Evolutionary conservation across 2,329 filamentous ascomycete genomes (phyloP).

Genomic region (Biscogniauxia sp.): DNA sequence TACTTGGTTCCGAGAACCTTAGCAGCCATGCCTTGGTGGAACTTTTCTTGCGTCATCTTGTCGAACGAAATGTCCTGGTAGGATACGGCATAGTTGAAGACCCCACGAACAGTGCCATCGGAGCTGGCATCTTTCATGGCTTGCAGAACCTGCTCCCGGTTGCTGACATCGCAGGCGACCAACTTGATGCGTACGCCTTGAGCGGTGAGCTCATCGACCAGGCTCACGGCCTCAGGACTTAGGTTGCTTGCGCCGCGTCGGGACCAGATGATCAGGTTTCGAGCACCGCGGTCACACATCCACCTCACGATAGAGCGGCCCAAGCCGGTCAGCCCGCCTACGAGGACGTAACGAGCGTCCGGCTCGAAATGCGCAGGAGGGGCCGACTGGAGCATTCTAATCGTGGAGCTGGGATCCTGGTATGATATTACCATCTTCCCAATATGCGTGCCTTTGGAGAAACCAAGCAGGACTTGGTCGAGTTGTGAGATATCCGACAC

Average conservation of each 20-base stretch:
- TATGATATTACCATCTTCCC: slow-evolving; percentile 26
- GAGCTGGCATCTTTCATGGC: too few relatives aligned
- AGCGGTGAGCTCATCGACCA: background rate
- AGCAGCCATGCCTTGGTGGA: too few relatives aligned
- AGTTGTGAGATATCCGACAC: too few relatives aligned
- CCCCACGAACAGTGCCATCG: too few relatives aligned
- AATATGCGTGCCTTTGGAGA: slow-evolving; percentile 19
- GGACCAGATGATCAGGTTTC: slow-evolving; percentile 18
- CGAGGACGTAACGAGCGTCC: slow-evolving; percentile 21
- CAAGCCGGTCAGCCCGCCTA: slow-evolving; percentile 20
- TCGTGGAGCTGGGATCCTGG: slow-evolving; percentile 5
- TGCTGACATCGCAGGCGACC: background rate
- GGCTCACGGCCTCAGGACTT: slow-evolving; percentile 19
- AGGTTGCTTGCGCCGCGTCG: too few relatives aligned
- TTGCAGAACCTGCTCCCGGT: background rate
- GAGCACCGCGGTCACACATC: slow-evolving; percentile 25
- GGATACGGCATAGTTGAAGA: too few relatives aligned
- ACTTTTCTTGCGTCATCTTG: too few relatives aligned
- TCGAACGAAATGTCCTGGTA: too few relatives aligned
- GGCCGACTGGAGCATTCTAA: slow-evolving; percentile 4
- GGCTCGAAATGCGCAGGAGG: slow-evolving; percentile 15
- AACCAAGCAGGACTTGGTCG: background rate
- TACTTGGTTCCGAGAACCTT: too few relatives aligned
- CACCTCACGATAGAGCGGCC: slow-evolving; percentile 17
- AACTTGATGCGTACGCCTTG: background rate